A percentile compares a stretch with the other conserved stretches of the same genome.
Conservation (phyloP, 176 grass and related monocot genomes). For the Oryza coarctata region DNA sequence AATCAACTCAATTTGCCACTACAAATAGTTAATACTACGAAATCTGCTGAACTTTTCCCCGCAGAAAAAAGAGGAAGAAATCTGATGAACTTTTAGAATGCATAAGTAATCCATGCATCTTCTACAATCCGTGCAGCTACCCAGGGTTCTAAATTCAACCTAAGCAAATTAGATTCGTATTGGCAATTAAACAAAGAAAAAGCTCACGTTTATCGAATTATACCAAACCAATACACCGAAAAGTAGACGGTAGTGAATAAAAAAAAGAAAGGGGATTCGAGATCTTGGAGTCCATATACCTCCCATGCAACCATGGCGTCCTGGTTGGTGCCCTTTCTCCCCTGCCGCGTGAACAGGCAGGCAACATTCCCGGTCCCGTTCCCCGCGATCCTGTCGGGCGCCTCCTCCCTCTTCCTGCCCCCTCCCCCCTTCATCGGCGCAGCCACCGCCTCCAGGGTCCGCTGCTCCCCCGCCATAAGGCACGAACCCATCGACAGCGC, state of each 20-base stretch:
- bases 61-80: not conserved
- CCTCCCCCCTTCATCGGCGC: not conserved
- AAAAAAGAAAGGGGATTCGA: conserved; percentile 1
- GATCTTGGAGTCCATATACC: conserved; percentile 36
- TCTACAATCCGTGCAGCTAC: no score
- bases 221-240: not conserved
- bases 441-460: not conserved
- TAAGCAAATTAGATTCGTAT: not conserved
- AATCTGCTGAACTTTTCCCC: not conserved
- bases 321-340: conserved; percentile 75
- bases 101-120: not conserved
- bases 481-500: conserved; percentile 47
- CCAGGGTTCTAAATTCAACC: no score
- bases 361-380: conserved; percentile 51
- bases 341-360: conserved; percentile 67
- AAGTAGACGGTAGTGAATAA: not conserved
- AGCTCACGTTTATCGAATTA: not conserved
- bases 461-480: conserved; percentile 22
- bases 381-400: conserved; percentile 34
- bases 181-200: not conserved
- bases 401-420: conserved; percentile 28
- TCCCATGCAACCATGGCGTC: conserved; percentile 86
- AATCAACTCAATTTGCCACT: not conserved
- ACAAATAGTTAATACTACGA: not conserved
- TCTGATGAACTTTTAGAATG: not conserved